A percentile compares a stretch with the other conserved stretches of the same genome.
These are phyloP conservation scores for Eucalyptus tenuipes DNA, from an alignment of 345 rosid species.

Conservation along the genomic window DNA sequence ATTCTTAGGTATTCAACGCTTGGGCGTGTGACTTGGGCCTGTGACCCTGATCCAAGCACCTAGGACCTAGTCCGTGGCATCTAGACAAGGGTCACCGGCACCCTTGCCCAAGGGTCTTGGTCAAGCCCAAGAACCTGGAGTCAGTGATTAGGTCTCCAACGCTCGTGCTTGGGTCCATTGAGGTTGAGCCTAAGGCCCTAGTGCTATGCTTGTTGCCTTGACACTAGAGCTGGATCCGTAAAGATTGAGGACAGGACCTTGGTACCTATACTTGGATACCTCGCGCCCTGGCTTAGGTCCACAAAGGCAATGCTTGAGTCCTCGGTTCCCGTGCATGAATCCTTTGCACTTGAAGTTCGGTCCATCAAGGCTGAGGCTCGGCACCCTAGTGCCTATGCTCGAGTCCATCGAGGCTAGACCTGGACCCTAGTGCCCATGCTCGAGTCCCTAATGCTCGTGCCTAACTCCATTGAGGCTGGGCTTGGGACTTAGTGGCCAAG, in stretches of 20 bases:
- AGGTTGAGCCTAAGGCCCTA: neutral
- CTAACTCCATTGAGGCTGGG: neutral
- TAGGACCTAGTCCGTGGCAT: rapidly evolving
- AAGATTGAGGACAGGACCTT: too few relatives aligned
- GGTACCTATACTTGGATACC: too few relatives aligned
- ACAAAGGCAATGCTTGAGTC: too few relatives aligned
- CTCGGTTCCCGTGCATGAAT: too few relatives aligned
- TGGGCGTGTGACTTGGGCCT: too few relatives aligned
- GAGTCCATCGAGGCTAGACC: neutral
- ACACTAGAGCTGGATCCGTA: too few relatives aligned
- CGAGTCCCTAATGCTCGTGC: neutral
- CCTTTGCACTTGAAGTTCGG: neutral
- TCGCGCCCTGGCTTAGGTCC: too few relatives aligned
- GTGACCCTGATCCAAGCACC: rapidly evolving
- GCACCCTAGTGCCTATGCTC: neutral
- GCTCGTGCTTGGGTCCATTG: rapidly evolving
- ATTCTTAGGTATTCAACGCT: neutral
- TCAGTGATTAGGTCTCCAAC: too few relatives aligned
- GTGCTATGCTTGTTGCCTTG: rapidly evolving
- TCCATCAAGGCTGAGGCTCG: neutral
- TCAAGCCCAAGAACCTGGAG: too few relatives aligned
- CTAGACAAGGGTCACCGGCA: neutral
- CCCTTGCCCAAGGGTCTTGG: too few relatives aligned
- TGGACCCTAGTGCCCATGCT: neutral
- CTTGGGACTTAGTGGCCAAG: neutral